These are phyloP conservation scores for Kuraishia piskuri DNA, from an alignment of 805 yeast genomes.

Conservation along the genomic window DNA sequence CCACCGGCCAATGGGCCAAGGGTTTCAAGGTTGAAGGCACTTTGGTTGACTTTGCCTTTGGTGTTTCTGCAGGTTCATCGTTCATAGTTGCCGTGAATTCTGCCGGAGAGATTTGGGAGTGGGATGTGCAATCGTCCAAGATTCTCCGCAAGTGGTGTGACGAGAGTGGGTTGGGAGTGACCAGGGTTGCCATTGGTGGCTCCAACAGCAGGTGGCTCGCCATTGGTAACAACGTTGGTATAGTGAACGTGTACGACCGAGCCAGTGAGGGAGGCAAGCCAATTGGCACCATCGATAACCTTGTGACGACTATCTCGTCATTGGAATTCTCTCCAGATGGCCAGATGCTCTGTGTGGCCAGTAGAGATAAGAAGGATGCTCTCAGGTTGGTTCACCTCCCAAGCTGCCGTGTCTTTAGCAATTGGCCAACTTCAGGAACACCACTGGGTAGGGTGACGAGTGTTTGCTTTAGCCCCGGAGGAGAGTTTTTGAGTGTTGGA, in stretches of 20 bases:
- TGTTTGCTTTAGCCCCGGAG: slow-evolving; percentile 69
- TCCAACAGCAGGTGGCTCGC: slow-evolving; percentile 73
- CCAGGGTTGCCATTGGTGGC: slow-evolving; percentile 69
- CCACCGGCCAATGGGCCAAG: slow-evolving; percentile 77
- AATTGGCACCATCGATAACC: slow-evolving; percentile 59
- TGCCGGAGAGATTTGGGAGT: slow-evolving; percentile 88
- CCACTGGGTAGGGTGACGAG: slow-evolving; percentile 92
- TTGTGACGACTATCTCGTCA: slow-evolving; percentile 72
- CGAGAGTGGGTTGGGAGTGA: slow-evolving; percentile 76
- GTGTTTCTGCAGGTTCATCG: slow-evolving; percentile 30
- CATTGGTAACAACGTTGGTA: slow-evolving; percentile 80
- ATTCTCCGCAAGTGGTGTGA: slow-evolving; percentile 73
- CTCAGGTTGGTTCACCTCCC: slow-evolving; percentile 83
- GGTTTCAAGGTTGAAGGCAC: slow-evolving; percentile 89
- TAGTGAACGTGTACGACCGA: slow-evolving; percentile 80
- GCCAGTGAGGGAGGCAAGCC: slow-evolving; percentile 31
- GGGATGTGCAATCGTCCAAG: slow-evolving; percentile 41
- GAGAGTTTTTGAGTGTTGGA: slow-evolving; percentile 81
- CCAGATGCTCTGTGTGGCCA: slow-evolving; percentile 78
- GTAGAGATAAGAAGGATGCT: slow-evolving; percentile 80
- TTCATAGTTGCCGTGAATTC: slow-evolving; percentile 55
- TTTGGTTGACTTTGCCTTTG: slow-evolving; percentile 73
- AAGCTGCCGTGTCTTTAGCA: slow-evolving; percentile 73
- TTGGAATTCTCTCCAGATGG: slow-evolving; percentile 79
- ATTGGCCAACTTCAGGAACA: slow-evolving; percentile 97